Conservation (phyloP, 768 basidiomycete species). For the Candolleomyces aberdarensis region DNA sequence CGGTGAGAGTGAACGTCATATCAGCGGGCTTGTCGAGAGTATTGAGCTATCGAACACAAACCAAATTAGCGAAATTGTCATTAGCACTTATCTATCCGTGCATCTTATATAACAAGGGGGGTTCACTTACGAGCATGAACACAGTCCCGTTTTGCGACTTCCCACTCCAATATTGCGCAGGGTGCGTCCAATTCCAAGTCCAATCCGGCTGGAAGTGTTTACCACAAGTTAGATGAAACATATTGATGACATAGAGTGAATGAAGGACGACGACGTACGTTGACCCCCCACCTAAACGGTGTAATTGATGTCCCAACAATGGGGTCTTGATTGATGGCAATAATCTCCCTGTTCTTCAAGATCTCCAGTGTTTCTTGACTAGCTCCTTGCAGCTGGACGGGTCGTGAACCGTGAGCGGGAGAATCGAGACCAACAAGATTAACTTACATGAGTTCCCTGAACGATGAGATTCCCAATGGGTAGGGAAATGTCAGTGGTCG, state of each 20-base stretch:
- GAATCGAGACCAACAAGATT: neutral
- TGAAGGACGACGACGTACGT: conserved; percentile 37
- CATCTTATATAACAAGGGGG: neutral
- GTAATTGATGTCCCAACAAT: conserved; percentile 57
- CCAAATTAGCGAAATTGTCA: no score
- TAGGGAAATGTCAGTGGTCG: no score
- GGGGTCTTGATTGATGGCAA: conserved; percentile 68
- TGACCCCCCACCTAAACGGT: conserved; percentile 69
- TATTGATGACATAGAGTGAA: conserved; percentile 4
- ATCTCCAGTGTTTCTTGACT: conserved; percentile 50
- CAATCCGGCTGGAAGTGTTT: conserved; percentile 34
- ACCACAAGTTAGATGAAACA: neutral
- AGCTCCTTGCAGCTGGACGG: conserved; percentile 16
- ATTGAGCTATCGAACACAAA: conserved; percentile 44
- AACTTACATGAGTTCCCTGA: conserved; percentile 22
- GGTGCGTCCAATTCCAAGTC: conserved; percentile 43
- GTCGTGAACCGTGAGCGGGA: neutral
- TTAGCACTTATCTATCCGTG: no score
- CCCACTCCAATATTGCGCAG: conserved; percentile 74
- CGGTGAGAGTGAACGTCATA: conserved; percentile 61
- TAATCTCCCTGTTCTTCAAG: conserved; percentile 60
- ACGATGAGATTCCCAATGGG: neutral
- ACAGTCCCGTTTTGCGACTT: conserved; percentile 61
- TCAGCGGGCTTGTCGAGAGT: conserved; percentile 51
- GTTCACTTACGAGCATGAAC: conserved; percentile 55